A percentile compares a stretch with the other conserved stretches of the same genome.
Evolutionary conservation across 768 basidiomycete genomes (phyloP).

Genomic region (Russula ochroleuca): DNA sequence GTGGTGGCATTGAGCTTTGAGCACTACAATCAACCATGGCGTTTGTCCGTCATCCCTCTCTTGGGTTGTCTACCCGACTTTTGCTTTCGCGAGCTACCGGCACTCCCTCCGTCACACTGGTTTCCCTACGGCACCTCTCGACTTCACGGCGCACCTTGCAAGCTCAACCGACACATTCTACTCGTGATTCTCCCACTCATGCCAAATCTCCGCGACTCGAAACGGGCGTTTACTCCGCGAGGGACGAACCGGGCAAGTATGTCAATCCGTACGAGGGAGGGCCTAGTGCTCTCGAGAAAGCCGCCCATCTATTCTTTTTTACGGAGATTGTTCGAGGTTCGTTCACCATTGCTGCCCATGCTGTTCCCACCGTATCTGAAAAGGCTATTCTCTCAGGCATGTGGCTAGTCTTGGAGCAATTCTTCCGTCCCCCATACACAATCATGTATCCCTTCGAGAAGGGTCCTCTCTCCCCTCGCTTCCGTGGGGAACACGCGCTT

Average conservation of each 20-base stretch:
- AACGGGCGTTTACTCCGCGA: constrained; percentile 37
- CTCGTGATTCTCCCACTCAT: constrained; percentile 28
- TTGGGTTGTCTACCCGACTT: constrained; percentile 51
- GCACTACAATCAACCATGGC: constrained; percentile 45
- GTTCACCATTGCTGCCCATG: constrained; percentile 30
- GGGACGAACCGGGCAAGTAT: constrained; percentile 47
- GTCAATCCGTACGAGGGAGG: constrained; percentile 70
- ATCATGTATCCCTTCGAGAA: constrained; percentile 99
- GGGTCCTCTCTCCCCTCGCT: constrained; percentile 94
- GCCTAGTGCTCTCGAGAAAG: constrained; percentile 92
- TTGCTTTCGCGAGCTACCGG: constrained; percentile 31
- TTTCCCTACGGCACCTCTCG: constrained; percentile 52
- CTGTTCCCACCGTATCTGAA: constrained; percentile 25
- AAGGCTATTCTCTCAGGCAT: constrained; percentile 57
- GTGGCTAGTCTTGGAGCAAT: constrained; percentile 93
- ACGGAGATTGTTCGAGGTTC: constrained; percentile 94
- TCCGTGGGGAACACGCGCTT: constrained; percentile 97
- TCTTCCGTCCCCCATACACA: constrained; percentile 94
- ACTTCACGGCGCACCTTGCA: constrained; percentile 29
- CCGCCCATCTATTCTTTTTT: constrained; percentile 95
- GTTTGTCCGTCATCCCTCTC: constrained; percentile 48
- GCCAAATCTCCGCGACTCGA: constrained; percentile 35
- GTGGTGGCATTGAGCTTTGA: constrained; percentile 40
- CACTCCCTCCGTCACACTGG: constrained; percentile 35
- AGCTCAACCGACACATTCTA: constrained; percentile 28